Base-by-base conservation (phyloP, 768 basidiomycete species). In the Hirschioporus abietinus region DNA sequence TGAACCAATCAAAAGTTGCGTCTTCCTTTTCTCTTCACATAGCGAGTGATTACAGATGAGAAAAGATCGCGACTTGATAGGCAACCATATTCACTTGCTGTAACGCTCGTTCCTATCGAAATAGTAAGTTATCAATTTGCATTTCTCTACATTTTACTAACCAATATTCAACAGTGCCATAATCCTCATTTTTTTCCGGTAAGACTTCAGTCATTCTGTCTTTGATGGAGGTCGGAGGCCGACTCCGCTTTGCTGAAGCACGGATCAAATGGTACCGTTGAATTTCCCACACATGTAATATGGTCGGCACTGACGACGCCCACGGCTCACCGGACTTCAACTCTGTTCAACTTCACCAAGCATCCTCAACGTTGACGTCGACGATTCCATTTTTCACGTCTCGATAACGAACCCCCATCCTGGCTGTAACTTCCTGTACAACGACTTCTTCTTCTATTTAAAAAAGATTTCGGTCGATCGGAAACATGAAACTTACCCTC, bases 1-100 rank as follows among this genome's bases (percentile, higher is more conserved):
- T 93, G 80, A 93, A 93, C 93, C 93, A 95, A 77, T 95, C 93
- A 68, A 91, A 93, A 7, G 84, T 79, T 4, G 77, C 78, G n/a
- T 85, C 84, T 20, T 82, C 78, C 5, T 80, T 72, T 75, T 90
- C 88, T 71, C 90, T 91, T 30, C 30, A 30, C 8, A 70, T 66
- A 52, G 65, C 63, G 36, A 63, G 67, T 36, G 63, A 58, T 66
- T 66, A 67, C 20, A 57, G 35, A 67, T 58, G 12, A n/a, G 35
- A 64, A 60, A 27, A 63, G 35, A 23, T 58, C 12, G 34, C 58
- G 58, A 17, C 42, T 35, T 63, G 15, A 66, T 34, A 25, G 7
- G 24, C 63, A 66, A 24, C 20, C 27, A 42, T 35, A 77, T 82
- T 76, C 70, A 91, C 90, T 83, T 78, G n/a, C 79, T 75, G 71